These are phyloP conservation scores for Fraxinus latifolia DNA, from an alignment of 305 asterid species.

Conservation along the genomic window DNA sequence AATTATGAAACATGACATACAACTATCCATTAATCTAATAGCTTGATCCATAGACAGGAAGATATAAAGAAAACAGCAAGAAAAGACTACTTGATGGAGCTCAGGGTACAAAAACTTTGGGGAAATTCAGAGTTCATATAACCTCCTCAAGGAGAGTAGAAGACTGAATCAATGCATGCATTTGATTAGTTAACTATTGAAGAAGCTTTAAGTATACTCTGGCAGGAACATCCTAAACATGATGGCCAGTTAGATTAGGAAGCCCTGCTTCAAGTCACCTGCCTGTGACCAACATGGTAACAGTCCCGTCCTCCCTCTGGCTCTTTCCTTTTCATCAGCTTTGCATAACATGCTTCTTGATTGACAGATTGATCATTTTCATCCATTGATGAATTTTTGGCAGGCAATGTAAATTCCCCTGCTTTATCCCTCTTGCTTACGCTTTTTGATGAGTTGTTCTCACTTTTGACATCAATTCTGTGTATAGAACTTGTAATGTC, in stretches of 20 bases:
- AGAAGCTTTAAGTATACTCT: slow-evolving; percentile 2
- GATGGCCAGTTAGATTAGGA: slow-evolving; percentile 19
- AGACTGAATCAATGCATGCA: slow-evolving; percentile 17
- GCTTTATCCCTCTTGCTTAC: slow-evolving; percentile 35
- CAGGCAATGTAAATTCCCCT: slow-evolving; percentile 29
- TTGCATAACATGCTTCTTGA: slow-evolving; percentile 36
- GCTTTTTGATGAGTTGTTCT: slow-evolving; percentile 22
- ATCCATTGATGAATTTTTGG: slow-evolving; percentile 22
- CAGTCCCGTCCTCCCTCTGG: slow-evolving; percentile 48
- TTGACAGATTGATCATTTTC: slow-evolving; percentile 27
- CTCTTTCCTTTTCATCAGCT: slow-evolving; percentile 48
- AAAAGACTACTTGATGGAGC: not conserved
- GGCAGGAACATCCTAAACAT: slow-evolving; percentile 13
- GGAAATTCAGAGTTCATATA: not conserved
- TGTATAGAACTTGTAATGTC: slow-evolving; percentile 16
- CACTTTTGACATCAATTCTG: slow-evolving; percentile 23
- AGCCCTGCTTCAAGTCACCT: slow-evolving; percentile 30
- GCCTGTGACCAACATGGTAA: slow-evolving; percentile 41
- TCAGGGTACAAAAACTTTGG: not conserved
- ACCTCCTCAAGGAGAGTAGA: slow-evolving; percentile 15
- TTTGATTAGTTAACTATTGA: slow-evolving; percentile 6
- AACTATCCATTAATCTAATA: slow-evolving; percentile 16
- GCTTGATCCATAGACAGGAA: slow-evolving; percentile 3
- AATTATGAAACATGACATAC: slow-evolving; percentile 14
- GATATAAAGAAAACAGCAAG: slow-evolving; percentile 2